Evolutionary conservation across 768 basidiomycete species (phyloP).

Genomic region (Neoboletus magnificus): DNA sequence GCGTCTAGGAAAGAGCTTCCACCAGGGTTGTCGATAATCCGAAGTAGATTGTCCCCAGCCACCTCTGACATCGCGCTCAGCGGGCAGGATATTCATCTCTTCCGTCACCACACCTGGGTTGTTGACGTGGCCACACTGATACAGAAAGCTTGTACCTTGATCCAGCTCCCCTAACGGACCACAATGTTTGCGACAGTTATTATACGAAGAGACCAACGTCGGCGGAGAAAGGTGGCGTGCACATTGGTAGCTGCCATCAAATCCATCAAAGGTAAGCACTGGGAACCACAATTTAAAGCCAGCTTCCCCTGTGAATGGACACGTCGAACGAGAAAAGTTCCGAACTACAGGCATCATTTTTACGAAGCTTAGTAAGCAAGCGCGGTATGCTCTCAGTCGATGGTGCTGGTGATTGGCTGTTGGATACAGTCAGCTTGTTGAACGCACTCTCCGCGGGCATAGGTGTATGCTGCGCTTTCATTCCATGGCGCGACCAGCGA

Average conservation of each 20-base stretch:
- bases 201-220: conserved; percentile 96
- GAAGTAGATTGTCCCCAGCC: no score
- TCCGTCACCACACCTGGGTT: neutral
- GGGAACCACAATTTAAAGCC: no score
- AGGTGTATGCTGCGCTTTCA: conserved; percentile 44
- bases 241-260: no score
- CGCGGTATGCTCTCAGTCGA: conserved; percentile 73
- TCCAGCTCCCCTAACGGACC: conserved; percentile 87
- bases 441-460: no score
- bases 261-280: no score
- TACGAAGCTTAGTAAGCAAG: conserved; percentile 83
- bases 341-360: conserved; percentile 68
- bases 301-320: conserved; percentile 86
- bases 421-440: no score
- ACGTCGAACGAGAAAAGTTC: conserved; percentile 95
- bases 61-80: no score
- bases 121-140: conserved; percentile 81
- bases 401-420: conserved; percentile 50
- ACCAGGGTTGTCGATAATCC: no score
- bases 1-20: no score
- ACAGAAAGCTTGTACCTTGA: conserved; percentile 89
- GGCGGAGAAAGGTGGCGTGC: conserved; percentile 96
- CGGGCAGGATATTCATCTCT: no score
- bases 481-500: conserved; percentile 96
- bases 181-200: conserved; percentile 98